These are phyloP conservation scores for Trichoderma polysporum DNA, from an alignment of 2,329 filamentous ascomycete species.

Conservation along the genomic window DNA sequence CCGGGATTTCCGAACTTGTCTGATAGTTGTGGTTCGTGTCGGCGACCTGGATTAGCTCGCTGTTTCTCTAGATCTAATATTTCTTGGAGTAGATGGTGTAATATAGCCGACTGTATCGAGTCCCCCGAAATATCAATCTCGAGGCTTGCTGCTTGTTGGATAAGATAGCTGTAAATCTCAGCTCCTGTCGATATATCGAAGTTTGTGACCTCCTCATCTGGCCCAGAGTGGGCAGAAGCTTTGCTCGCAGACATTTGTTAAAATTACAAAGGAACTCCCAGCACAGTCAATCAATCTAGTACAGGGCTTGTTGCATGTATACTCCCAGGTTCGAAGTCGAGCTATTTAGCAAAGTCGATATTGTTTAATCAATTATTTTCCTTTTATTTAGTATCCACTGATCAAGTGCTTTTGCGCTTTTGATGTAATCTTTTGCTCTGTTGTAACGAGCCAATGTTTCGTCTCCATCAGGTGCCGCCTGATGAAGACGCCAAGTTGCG, in stretches of 20 bases:
- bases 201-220: background rate
- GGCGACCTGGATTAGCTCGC: background rate
- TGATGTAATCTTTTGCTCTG: background rate
- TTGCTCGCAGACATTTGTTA: background rate
- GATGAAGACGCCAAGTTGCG: background rate
- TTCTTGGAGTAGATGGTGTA: background rate
- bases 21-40: background rate
- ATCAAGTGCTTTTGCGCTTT: too few species aligned
- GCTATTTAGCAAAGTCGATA: background rate
- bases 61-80: background rate
- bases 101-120: background rate
- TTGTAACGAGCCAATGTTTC: too few species aligned
- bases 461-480: background rate
- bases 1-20: background rate
- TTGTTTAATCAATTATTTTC: background rate
- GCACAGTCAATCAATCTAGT: background rate
- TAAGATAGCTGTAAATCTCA: background rate
- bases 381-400: too few species aligned
- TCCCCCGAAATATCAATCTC: background rate
- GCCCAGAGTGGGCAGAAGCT: background rate
- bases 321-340: too few species aligned
- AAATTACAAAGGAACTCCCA: background rate
- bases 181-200: background rate
- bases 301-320: too few species aligned
- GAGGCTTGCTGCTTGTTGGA: background rate